Conservation (phyloP, 2,329 filamentous ascomycete species). For the Aspergillus pseudoviridinutans region DNA sequence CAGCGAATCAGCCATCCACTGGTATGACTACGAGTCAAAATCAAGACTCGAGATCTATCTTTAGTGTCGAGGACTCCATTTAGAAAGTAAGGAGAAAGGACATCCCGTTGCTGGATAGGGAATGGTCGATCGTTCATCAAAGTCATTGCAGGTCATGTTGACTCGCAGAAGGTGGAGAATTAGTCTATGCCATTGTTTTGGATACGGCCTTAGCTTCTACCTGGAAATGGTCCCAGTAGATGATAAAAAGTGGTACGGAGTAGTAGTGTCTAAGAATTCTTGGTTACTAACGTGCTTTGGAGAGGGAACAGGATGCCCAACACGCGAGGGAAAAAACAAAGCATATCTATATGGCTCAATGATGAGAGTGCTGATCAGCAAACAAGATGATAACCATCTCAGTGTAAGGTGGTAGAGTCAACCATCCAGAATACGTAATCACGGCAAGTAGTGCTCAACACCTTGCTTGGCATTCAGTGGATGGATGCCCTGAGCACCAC, state of each 20-base stretch:
- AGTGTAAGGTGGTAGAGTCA: neutral
- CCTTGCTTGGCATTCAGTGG: slow-evolving; percentile 8
- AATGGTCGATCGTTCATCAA: neutral
- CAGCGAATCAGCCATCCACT: neutral
- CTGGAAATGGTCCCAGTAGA: neutral
- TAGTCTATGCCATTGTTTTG: neutral
- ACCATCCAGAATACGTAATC: slow-evolving; percentile 10
- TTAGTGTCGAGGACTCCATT: neutral
- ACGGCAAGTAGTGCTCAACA: slow-evolving; percentile 9
- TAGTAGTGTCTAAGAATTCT: neutral
- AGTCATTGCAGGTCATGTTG: neutral
- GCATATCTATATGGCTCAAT: neutral
- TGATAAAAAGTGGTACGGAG: neutral
- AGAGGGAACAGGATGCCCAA: neutral
- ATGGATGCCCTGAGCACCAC: neutral
- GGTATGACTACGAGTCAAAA: neutral
- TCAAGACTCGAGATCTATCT: neutral
- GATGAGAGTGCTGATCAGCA: neutral
- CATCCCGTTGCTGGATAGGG: neutral
- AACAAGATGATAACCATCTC: neutral
- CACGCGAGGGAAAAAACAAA: neutral
- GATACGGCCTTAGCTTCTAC: neutral
- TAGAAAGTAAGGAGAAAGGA: neutral
- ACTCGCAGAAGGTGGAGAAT: neutral
- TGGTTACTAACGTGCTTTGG: neutral